A percentile compares a stretch with the other conserved stretches of the same genome.
Conservation (phyloP, 2,329 filamentous ascomycete genomes). For the Penicillium sp. region DNA sequence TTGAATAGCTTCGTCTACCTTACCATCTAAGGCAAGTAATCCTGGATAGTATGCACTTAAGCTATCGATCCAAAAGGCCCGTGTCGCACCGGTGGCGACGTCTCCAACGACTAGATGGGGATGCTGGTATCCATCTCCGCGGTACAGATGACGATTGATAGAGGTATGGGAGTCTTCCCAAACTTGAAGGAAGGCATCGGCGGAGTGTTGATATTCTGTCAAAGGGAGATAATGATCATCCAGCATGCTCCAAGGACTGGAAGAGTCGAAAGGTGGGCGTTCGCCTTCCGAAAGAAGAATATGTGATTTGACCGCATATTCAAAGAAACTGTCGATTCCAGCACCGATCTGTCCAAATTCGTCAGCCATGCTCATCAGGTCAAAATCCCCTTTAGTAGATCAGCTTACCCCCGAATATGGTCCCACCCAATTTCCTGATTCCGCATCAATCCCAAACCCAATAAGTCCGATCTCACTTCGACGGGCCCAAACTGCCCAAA, state of each 20-base stretch:
- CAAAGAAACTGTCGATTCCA: conserved; percentile 97
- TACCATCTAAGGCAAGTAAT: conserved; percentile 80
- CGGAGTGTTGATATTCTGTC: conserved; percentile 67
- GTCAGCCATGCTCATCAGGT: conserved; percentile 10
- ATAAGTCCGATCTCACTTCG: conserved; percentile 85
- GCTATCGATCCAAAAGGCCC: conserved; percentile 95
- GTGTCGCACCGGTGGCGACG: conserved; percentile 81
- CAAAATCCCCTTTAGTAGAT: background rate
- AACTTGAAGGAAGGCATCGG: conserved; percentile 76
- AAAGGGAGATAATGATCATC: conserved; percentile 69
- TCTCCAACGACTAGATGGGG: conserved; percentile 94
- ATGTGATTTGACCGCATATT: conserved; percentile 94
- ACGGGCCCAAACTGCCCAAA: conserved; percentile 94
- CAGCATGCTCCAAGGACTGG: conserved; percentile 54
- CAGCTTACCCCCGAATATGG: conserved; percentile 72
- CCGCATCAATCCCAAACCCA: conserved; percentile 89
- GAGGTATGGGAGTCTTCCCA: conserved; percentile 87
- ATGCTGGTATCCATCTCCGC: conserved; percentile 72
- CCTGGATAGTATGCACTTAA: conserved; percentile 95
- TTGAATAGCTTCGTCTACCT: conserved; percentile 87
- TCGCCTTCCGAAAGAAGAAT: conserved; percentile 81
- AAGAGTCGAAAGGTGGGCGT: conserved; percentile 36
- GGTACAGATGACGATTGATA: conserved; percentile 90
- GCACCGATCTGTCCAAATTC: conserved; percentile 72
- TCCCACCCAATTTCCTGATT: conserved; percentile 86